Base-by-base conservation (phyloP, 2,329 filamentous ascomycete genomes). In the Fusarium papillatum region DNA sequence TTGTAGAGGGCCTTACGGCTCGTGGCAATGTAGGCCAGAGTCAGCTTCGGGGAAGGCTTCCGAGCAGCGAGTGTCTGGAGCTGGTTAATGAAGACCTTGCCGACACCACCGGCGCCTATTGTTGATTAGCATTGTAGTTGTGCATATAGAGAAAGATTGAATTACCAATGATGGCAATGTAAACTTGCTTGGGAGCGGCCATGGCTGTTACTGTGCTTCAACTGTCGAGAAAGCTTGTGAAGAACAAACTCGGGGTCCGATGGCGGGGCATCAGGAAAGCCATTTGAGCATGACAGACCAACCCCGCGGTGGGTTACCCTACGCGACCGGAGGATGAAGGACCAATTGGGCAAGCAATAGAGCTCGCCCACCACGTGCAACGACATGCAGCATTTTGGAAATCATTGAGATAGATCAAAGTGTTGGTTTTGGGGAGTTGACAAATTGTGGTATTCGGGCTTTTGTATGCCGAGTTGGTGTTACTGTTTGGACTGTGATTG, bases 31-130 rank as follows among this genome's bases (percentile, higher is more conserved):
- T 97, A 95, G 87, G 96, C 91, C 66, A 98, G 92, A 69, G 90
- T 92, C 70, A 98, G 90, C 84, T 93, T 92, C 65, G 91, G 92
- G 9, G 91, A 90, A 50, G 93, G 90, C 46, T 92, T 92, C 73
- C 93, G 91, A 75, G 89, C 87, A 62, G 91, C 88, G 71, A 97
- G 90, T 72, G 87, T 83, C 76, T 93, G 88, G 70, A 98, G 92
- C 85, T 98, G 97, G 78, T 89, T 88, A 75, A 98, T 91, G 88
- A 98, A 98, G 86, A 92, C 92, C 85, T 96, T 96, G 81, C 97
- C 97, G 73, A 98, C 97, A 76, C 96, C 96, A 79, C 97, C 97
- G 80, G 94, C 94, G 81, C 97, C 96, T 97, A 81, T 76, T 78
- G 17, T 68, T 64, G 22, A 61, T 81, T 74, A 80, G 74, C 41